Base-by-base conservation (phyloP, 352 stramenopile genomes). In the Pythium aristosporum region DNA sequence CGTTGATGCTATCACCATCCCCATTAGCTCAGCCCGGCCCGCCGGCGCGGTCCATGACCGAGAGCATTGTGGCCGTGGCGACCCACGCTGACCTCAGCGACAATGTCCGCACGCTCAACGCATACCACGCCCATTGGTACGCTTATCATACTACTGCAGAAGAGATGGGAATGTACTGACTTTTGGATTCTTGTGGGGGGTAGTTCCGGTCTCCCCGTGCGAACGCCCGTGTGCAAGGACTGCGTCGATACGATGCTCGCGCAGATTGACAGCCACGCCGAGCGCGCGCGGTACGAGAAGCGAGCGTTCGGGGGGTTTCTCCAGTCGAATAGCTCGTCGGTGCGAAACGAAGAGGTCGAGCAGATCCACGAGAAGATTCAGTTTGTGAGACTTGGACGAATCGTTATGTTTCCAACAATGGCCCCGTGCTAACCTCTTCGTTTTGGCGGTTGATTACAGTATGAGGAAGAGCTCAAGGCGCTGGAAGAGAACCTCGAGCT, bases 71-170 rank as follows among this genome's bases (percentile, higher is more conserved):
- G 47, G 82, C 77, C 11, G 76, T 88, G 4, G 72, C 79, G 32
- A 89, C 81, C 2, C 84, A 91, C 55, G 84, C 85, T 5, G 80
- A 91, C 51, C 60, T 93, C 6, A 93, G 83, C 47, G 76, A 90
- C 56, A 82, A 91, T 32, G 77, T 91, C 0, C 75, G 85, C 47
- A 69, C 85, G 47, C 72, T 93, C n/a, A 89, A 80, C 25, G 78
- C 68, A 10, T 82, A 91, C 46, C 74, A 91, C 39, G 77, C 79
- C 5, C 82, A 91, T 65, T 93, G 84, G 84, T 92, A 61, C 39
- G 75, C 28, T 13, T 23, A 1, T 18, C 25, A 21, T 6, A 36
- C 46, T 18, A 41, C n/a, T 50, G 30, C 3, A 30, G 3, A 30
- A 2, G 25, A 30, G 25, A 2, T 30, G 25, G 25, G 5, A 30